Conservation (phyloP, 176 grass and related monocot genomes). For the Hsuehochloa calcarea region DNA sequence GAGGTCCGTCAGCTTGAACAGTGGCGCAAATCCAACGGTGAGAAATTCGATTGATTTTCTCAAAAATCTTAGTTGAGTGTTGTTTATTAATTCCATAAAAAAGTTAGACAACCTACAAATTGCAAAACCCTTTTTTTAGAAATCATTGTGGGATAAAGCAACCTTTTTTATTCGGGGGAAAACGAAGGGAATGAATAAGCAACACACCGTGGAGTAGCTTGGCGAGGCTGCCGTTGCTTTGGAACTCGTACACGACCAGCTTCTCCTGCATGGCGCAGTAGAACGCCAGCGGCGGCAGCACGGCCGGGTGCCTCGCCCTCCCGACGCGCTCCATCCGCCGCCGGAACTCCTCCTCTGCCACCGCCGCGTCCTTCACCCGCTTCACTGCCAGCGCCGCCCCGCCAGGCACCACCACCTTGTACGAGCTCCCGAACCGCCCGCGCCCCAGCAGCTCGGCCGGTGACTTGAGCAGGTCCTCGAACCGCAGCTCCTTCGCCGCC, state of each 20-base stretch:
- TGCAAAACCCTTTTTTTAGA: too few species aligned
- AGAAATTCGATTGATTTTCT: too few species aligned
- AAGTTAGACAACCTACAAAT: too few species aligned
- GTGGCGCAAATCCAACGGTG: too few species aligned
- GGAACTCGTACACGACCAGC: constrained; percentile 69
- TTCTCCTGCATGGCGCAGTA: constrained; percentile 71
- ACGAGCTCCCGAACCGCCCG: constrained; percentile 63
- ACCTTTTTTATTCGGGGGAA: background rate
- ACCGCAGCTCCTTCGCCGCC: constrained; percentile 45
- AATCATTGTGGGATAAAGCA: background rate
- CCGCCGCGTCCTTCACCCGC: constrained; percentile 54
- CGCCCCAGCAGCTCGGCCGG: constrained; percentile 68
- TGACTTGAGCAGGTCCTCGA: constrained; percentile 67
- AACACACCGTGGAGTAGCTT: constrained; percentile 51
- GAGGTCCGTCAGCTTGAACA: too few species aligned
- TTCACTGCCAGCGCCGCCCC: constrained; percentile 59
- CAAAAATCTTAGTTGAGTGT: too few species aligned
- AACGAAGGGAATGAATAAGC: background rate
- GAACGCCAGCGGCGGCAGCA: constrained; percentile 60
- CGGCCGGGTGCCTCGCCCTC: constrained; percentile 39
- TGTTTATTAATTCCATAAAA: too few species aligned
- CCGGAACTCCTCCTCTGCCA: constrained; percentile 40
- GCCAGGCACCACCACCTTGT: constrained; percentile 55
- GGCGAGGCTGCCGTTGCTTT: constrained; percentile 54
- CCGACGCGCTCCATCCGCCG: constrained; percentile 52